Base-by-base conservation (phyloP, 1,139 yeast genomes). In the Geotrichum bryndzae region DNA sequence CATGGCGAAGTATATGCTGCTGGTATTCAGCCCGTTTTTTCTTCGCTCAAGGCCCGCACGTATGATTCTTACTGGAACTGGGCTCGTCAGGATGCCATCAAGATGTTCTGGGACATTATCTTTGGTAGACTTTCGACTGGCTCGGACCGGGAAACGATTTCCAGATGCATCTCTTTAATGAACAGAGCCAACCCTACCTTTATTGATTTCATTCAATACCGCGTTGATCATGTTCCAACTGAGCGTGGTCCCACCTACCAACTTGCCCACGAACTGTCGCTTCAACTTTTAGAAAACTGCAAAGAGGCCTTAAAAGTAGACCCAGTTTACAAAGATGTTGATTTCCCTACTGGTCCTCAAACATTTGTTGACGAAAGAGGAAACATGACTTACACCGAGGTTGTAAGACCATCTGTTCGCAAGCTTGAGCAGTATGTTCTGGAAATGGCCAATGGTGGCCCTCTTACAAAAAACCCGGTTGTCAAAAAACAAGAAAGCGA, bases 21-120 rank as follows among this genome's bases (percentile, higher is more conserved):
- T 63, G 98, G 99, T 74, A 88, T 94, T 70, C 82, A 86, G 68
- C 97, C 99, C 57, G 86, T 88, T 10, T 94, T 94, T 79, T 89
- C 96, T 52, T 82, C 95, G 65, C 83, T 88, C 78, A 94, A 94
- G 80, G 96, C 98, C 51, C 89, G 99, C 80, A 86, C 88, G 61
- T 94, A 94, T 76, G 98, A 94, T 77, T 91, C 98, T 33, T 91
- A 92, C 77, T 94, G 99, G 99, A 95, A 95, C 78, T 94, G 99
- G 99, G 97, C 98, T 55, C 89, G 97, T 78, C 99, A 94, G 80
- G 97, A 95, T 75, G 89, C 95, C 65, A 80, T 94, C 69, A 86
- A 92, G 59, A 88, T 94, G 91, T 94, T 90, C 80, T 94, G 84
- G 74, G 97, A 94, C 77, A 90, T 94, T 71, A 90, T 94, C 71